A percentile compares a stretch with the other conserved stretches of the same genome.
Conservation (phyloP, 164 flowering plant species). For the Chimonanthus praecox region DNA sequence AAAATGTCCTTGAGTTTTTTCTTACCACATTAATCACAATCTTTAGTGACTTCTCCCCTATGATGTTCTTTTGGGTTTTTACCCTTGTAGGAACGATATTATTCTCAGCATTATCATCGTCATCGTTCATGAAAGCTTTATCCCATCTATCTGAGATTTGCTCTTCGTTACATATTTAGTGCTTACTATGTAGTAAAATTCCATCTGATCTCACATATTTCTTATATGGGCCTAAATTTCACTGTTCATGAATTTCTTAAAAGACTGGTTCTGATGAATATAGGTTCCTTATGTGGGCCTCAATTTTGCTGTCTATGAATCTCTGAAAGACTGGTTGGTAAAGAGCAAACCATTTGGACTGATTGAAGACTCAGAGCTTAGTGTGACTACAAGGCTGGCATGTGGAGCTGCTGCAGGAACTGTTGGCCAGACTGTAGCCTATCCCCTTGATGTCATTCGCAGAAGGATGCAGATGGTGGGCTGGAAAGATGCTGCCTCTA, state of each 20-base stretch:
- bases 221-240: not conserved
- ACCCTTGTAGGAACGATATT: too few relatives aligned
- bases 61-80: too few relatives aligned
- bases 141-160: too few relatives aligned
- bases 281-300: constrained; percentile 96
- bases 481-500: constrained; percentile 83
- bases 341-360: constrained; percentile 65
- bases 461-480: constrained; percentile 99
- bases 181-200: too few relatives aligned
- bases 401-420: constrained; percentile 99
- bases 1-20: too few relatives aligned
- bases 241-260: not conserved
- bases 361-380: constrained; percentile 54
- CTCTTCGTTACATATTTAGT: too few relatives aligned
- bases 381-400: constrained; percentile 76
- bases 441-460: constrained; percentile 95
- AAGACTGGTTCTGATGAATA: constrained; percentile 4
- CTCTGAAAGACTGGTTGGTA: constrained; percentile 79
- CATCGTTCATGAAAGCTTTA: too few relatives aligned
- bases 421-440: constrained; percentile 94
- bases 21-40: too few relatives aligned
- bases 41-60: too few relatives aligned
- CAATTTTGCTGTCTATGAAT: constrained; percentile 97
- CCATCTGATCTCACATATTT: not conserved
- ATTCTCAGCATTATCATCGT: too few relatives aligned